Evolutionary conservation across 2,329 filamentous ascomycete species (phyloP), one percentile per base, ranked within the genome.

Genomic region (Colletotrichum zoysiae): DNA sequence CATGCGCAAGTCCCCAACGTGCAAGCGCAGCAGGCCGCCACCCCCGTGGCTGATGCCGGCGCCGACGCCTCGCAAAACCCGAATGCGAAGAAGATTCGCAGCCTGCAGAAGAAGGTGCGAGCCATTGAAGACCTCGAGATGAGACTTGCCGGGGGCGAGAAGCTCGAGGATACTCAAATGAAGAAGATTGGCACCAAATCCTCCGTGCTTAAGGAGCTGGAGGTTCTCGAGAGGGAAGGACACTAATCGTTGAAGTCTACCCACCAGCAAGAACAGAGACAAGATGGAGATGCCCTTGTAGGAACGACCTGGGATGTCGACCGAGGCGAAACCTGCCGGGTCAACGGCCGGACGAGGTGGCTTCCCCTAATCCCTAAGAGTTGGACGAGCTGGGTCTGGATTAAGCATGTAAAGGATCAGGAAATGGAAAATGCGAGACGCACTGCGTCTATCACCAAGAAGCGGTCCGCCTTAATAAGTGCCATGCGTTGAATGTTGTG

Each of bases 81-180:
- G n/a, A 90, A 93, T 74, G 95, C 97, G 56, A 99, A 98, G 90
- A 99, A 98, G 86, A 89, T 98, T 74, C 89, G 96, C 67, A 94
- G 94, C 71, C 87, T 99, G 74, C 88, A 97, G 81, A 99, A 99
- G 89, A 99, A 99, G 88, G 93, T 99, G 74, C 91, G 96, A 26
- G 96, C 96, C 14, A 99, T 99, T 79, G 96, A 99, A 80, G 96
- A 99, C 81, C 85, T 99, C 73, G 97, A 98, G 86, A 98, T 98
- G 95, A 91, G 96, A 68, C 91, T 95, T 76, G 96, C 95, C 3
- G 92, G 92, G 44, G 95, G 95, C 6, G 96, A 99, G 87, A 98
- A 98, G 87, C 85, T 99, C 73, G 96, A 99, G 84, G 95, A 98
- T 79, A 99, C 96, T 42, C 96, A 99, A 85, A 91, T 99, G 83